Evolutionary conservation across 2,329 filamentous ascomycete species (phyloP), one percentile per base, ranked within the genome.

Genomic region (Colletotrichum sp.): DNA sequence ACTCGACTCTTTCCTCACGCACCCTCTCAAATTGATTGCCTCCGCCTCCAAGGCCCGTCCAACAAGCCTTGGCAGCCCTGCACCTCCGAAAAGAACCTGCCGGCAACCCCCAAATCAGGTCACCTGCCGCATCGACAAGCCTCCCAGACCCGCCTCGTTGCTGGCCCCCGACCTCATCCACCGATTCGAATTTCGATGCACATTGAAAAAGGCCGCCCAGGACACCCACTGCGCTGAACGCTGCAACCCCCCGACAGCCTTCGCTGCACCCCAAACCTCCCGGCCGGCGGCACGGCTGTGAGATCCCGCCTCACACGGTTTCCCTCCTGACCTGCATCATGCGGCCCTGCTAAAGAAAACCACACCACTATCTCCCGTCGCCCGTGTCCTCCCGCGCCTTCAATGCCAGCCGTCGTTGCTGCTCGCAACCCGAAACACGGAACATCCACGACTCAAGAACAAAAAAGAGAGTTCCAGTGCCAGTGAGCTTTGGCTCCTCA

Each of bases 311-410:
- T 60, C 38, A 32, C 64, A 34, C 58, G 24, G 43, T 30, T 67
- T 43, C 61, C 57, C 60, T 75, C n/a, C 61, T 75, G 52, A 66
- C 66, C 52, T 75, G 66, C 74, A 67, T 71, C 48, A 76, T 76
- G 71, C 65, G 71, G 71, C 60, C 66, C n/a, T 71, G 66, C 64
- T 68, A 26, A 69, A 68, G 64, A 76, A 61, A 63, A 58, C 10
- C 67, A 48, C 43, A 64, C 32, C 38, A 70, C 58, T 43, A 21
- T 36, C 24, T 26, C 52, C 63, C 69, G 26, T 67, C 73, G 21
- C 30, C 38, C 18, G 43, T 52, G 43, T 13, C 10, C 43, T 52
- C 43, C 18, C 57, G 26, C 60, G 38, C 63, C 18, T 18, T 74
- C 36, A 26, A 36, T 67, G 73, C 43, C 28, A 61, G 36, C 67